phyloP scores from a whole-genome alignment of 2,329 filamentous ascomycete species.

The Aspergillus quadricinctus region DNA sequence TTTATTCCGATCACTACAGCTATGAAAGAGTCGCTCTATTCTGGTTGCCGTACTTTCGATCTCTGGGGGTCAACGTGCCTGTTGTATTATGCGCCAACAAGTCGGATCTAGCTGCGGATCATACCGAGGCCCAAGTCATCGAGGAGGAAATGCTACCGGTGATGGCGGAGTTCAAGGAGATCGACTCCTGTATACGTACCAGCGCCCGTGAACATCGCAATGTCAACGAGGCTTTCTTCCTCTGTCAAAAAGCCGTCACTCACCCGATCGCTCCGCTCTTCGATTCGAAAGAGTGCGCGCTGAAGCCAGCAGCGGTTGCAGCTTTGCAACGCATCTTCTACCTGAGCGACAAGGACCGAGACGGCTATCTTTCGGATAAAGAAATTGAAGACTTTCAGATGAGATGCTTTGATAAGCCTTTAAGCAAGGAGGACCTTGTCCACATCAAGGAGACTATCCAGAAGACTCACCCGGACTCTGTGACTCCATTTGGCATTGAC shows the following conservation, averaged over 20 bases:
- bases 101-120: slow-evolving; percentile 75
- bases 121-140: slow-evolving; percentile 75
- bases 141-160: slow-evolving; percentile 97
- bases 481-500: slow-evolving; percentile 69
- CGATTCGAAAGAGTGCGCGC: slow-evolving; percentile 83
- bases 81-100: slow-evolving; percentile 98
- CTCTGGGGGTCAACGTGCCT: slow-evolving; percentile 95
- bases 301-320: slow-evolving; percentile 85
- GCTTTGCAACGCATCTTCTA: slow-evolving; percentile 91
- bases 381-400: slow-evolving; percentile 89
- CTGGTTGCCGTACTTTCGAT: slow-evolving; percentile 98
- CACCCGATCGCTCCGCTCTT: slow-evolving; percentile 95
- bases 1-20: slow-evolving; percentile 98
- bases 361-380: slow-evolving; percentile 82
- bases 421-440: slow-evolving; percentile 74
- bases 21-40: slow-evolving; percentile 96
- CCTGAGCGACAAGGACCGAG: slow-evolving; percentile 92
- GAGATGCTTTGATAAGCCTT: slow-evolving; percentile 84
- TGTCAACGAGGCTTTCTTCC: slow-evolving; percentile 93
- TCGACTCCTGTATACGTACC: slow-evolving; percentile 93
- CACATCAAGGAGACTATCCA: slow-evolving; percentile 88
- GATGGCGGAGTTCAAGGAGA: slow-evolving; percentile 98
- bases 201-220: slow-evolving; percentile 90
- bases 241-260: slow-evolving; percentile 96
- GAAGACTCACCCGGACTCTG: slow-evolving; percentile 60